Evolutionary conservation across 176 grass and related monocot genomes (phyloP), one percentile per base, ranked within the genome.

Genomic region (Alloteropsis semialata): DNA sequence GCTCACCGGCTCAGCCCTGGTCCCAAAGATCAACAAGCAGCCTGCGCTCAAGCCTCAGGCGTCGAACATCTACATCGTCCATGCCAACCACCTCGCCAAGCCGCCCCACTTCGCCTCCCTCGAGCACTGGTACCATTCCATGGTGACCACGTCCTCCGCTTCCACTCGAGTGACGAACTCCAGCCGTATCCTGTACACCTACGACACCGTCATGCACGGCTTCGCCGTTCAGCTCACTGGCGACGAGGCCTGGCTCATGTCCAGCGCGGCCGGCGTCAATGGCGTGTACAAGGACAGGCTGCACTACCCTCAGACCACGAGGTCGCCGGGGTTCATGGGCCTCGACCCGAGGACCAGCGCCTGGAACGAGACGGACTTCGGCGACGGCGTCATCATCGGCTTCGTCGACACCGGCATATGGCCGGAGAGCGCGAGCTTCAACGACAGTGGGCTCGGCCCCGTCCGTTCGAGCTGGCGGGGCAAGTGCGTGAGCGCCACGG

Each of bases 391-490:
- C 70, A 51, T 94, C 78, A 79, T 94, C 6, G 89, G 86, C 74
- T 13, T 94, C 42, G 6, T 94, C 36, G 89, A 92, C 75, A 41
- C 36, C 18, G 89, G 84, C 39, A 83, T 94, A 29, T 92, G 69
- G 70, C 89, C 93, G 12, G 82, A 86, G 54, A 85, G 83, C 60
- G 3, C 10, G 16, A 89, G 90, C 87, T 92, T 89, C 84, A 3
- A 77, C 9, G 72, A 79, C 80, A 9, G 16, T 12, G 72, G 74
- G 4, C 80, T 83, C 11, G 10, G 36, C 22, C 55, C 86, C 25
- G 65, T 82, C 15, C 44, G 64, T 8, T 0, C 42, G 16, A 82
- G 45, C 19, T 90, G 82, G 86, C 50, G 51, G 32, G 76, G 68
- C 61, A 18, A 32, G 29, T 84, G 87, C 70, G 48, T 62, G 68